These are phyloP conservation scores for Monosporozyma servazzii DNA, from an alignment of 805 yeast genomes.

Conservation along the genomic window DNA sequence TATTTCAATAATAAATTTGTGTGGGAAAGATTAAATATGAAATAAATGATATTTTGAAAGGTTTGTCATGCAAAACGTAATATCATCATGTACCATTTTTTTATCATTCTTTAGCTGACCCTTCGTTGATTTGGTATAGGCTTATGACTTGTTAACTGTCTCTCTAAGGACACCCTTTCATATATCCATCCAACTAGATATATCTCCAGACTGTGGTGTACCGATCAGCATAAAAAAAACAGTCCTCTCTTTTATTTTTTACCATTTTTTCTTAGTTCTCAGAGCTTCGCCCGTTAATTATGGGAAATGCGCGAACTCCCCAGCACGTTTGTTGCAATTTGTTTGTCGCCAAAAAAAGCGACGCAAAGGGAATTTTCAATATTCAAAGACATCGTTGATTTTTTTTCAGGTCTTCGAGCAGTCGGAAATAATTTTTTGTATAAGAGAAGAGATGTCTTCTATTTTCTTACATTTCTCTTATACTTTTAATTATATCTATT, in stretches of 20 bases:
- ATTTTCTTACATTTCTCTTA: neutral
- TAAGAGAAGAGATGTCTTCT: neutral
- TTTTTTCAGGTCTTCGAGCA: neutral
- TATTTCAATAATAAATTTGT: slow-evolving; percentile 65
- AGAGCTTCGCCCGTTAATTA: slow-evolving; percentile 9
- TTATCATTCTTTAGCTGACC: too few species aligned
- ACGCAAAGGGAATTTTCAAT: slow-evolving; percentile 9
- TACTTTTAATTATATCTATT: neutral
- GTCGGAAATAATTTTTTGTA: neutral
- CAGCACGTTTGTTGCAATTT: slow-evolving; percentile 21
- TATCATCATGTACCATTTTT: too few species aligned
- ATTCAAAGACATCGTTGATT: slow-evolving; percentile 3
- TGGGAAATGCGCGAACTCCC: slow-evolving; percentile 14
- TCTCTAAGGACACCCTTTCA: neutral
- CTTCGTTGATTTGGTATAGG: too few species aligned
- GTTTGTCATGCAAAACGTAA: neutral
- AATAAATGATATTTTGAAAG: neutral
- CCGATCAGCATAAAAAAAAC: neutral
- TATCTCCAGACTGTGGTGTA: neutral
- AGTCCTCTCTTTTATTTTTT: neutral
- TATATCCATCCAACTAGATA: neutral
- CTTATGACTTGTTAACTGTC: neutral
- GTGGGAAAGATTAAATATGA: slow-evolving; percentile 48
- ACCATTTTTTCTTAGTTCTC: slow-evolving; percentile 8
- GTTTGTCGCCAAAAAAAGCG: slow-evolving; percentile 1